Conservation (phyloP, 345 rosid species). For the Alliaria petiolata region DNA sequence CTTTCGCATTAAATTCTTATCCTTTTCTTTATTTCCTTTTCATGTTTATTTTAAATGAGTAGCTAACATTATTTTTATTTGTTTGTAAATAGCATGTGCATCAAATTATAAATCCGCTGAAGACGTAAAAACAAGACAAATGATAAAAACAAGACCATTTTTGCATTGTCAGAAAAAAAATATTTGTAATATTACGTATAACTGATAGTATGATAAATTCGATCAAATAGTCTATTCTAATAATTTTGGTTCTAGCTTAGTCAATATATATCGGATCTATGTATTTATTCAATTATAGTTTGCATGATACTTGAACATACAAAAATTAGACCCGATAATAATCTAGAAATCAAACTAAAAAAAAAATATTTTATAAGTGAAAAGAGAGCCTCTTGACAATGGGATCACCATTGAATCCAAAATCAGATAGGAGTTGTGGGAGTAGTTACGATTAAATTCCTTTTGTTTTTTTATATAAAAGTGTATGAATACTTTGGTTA, state of each 20-base stretch:
- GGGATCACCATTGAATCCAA: neutral
- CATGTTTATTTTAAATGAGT: neutral
- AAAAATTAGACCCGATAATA: neutral
- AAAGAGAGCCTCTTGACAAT: neutral
- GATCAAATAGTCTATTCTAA: too few relatives aligned
- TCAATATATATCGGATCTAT: neutral
- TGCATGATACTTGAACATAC: neutral
- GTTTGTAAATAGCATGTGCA: neutral
- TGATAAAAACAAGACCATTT: neutral
- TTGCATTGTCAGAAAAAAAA: too few relatives aligned
- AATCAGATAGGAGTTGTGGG: slow-evolving; percentile 8
- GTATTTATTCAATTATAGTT: neutral
- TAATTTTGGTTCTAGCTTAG: neutral
- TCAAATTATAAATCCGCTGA: neutral
- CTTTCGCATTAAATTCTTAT: slow-evolving; percentile 36
- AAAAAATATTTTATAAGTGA: neutral
- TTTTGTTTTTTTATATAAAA: neutral
- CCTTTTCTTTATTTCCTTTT: slow-evolving; percentile 5
- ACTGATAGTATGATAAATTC: too few relatives aligned
- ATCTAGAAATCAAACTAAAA: neutral
- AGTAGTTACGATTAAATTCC: slow-evolving; percentile 21
- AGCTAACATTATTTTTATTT: neutral
- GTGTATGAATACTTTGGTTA: slow-evolving; percentile 4
- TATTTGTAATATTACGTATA: too few relatives aligned
- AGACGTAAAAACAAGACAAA: neutral